Evolutionary conservation across 2,329 filamentous ascomycete species (phyloP).

Genomic region (Fusarium gaditjirri): DNA sequence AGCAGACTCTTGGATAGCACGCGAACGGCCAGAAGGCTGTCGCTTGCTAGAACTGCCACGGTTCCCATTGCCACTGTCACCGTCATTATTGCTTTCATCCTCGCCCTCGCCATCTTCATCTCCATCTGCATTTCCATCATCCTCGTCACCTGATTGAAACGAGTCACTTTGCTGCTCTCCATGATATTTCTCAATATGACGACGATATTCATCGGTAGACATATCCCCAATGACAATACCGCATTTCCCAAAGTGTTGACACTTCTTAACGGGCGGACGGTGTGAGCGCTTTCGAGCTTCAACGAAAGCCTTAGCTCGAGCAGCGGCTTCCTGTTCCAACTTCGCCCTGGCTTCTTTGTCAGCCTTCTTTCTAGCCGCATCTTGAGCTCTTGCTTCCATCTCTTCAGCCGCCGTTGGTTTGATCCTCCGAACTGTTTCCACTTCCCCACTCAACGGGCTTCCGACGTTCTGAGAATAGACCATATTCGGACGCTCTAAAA

Average conservation of each 20-base stretch:
- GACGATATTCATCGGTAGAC: conserved; percentile 10
- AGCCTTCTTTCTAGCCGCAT: background rate
- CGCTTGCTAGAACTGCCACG: background rate
- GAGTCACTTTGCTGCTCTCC: background rate
- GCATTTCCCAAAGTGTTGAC: conserved; percentile 26
- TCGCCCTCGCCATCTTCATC: background rate
- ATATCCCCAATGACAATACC: conserved; percentile 14
- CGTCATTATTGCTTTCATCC: background rate
- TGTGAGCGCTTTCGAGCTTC: background rate
- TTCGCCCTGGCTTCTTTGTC: background rate
- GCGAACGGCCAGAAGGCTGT: background rate
- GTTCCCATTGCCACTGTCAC: too few species aligned
- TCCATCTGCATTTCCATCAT: background rate
- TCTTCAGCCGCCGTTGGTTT: background rate
- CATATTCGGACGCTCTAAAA: background rate
- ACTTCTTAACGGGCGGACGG: background rate
- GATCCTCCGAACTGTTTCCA: background rate
- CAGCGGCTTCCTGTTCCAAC: background rate
- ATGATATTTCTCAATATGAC: conserved; percentile 9
- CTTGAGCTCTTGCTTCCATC: too few species aligned
- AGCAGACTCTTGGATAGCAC: background rate
- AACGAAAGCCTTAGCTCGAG: background rate
- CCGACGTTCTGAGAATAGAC: background rate
- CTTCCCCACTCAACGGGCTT: background rate
- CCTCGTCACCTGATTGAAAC: background rate